Percentiles rank a stretch among this genome's conserved stretches.
phyloP scores from a whole-genome alignment of 2,329 filamentous ascomycete genomes.

The Pseudogymnoascus verrucosus region DNA sequence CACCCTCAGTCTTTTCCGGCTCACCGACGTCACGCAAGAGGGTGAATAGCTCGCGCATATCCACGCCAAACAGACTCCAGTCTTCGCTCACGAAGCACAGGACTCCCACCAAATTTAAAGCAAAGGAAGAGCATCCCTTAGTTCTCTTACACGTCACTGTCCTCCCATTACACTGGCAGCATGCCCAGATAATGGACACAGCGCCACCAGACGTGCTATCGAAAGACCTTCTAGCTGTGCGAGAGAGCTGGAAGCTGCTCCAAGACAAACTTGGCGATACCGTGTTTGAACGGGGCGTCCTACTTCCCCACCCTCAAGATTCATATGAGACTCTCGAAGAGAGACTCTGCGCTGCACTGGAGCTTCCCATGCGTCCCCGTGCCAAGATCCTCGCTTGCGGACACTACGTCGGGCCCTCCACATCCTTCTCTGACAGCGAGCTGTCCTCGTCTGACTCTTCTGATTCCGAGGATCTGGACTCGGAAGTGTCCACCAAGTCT shows the following conservation, averaged over 20 bases:
- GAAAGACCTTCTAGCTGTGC: constrained; percentile 42
- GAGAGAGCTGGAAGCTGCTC: constrained; percentile 57
- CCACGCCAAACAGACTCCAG: constrained; percentile 36
- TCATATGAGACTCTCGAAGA: constrained; percentile 77
- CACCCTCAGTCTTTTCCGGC: constrained; percentile 45
- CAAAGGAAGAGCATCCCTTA: constrained; percentile 52
- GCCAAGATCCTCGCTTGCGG: constrained; percentile 68
- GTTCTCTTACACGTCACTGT: constrained; percentile 73
- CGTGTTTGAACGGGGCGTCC: constrained; percentile 62
- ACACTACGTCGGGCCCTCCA: constrained; percentile 62
- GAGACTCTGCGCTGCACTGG: constrained; percentile 64
- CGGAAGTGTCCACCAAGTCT: background rate
- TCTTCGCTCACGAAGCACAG: constrained; percentile 18
- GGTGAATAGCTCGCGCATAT: constrained; percentile 46
- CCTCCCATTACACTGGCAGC: constrained; percentile 60
- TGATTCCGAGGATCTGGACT: constrained; percentile 21
- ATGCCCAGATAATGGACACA: constrained; percentile 48
- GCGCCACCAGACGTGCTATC: constrained; percentile 35
- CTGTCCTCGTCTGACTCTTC: constrained; percentile 16
- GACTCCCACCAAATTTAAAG: constrained; percentile 51
- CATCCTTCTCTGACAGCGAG: constrained; percentile 26
- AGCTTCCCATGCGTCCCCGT: constrained; percentile 55
- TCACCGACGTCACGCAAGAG: constrained; percentile 43
- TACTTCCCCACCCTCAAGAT: constrained; percentile 70
- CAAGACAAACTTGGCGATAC: constrained; percentile 66